These are phyloP conservation scores for Pyrus betulifolia DNA, from an alignment of 306 rosid species.

Conservation along the genomic window DNA sequence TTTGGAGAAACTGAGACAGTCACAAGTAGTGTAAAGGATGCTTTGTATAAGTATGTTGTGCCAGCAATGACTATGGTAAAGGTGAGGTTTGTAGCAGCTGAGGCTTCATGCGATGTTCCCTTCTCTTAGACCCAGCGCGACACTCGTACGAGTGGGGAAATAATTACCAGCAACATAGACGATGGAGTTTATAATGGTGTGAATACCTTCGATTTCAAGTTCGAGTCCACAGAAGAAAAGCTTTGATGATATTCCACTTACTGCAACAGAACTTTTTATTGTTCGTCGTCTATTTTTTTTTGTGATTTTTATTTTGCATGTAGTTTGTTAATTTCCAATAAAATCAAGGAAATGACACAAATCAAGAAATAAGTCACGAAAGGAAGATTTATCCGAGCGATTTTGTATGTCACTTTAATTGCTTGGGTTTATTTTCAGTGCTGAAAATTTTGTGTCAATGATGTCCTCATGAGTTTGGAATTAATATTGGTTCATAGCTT, in stretches of 20 bases:
- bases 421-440: too few relatives aligned
- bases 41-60: not conserved
- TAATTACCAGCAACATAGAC: not conserved
- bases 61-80: not conserved
- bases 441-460: too few relatives aligned
- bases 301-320: not conserved
- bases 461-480: too few relatives aligned
- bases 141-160: not conserved
- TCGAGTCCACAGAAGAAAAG: not conserved
- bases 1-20: not conserved
- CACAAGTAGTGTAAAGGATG: not conserved
- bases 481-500: too few relatives aligned
- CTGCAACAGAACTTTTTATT: not conserved
- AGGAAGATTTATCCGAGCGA: too few relatives aligned
- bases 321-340: not conserved
- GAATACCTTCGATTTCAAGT: not conserved
- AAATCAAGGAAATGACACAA: not conserved
- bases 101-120: not conserved
- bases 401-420: too few relatives aligned
- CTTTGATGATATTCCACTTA: not conserved
- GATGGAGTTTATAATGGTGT: constrained; percentile 5
- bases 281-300: not conserved
- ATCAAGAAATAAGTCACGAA: too few relatives aligned
- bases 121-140: constrained; percentile 5
- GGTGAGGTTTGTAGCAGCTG: not conserved